Conservation (phyloP, 352 stramenopile species). For the Phytophthora lateralis region DNA sequence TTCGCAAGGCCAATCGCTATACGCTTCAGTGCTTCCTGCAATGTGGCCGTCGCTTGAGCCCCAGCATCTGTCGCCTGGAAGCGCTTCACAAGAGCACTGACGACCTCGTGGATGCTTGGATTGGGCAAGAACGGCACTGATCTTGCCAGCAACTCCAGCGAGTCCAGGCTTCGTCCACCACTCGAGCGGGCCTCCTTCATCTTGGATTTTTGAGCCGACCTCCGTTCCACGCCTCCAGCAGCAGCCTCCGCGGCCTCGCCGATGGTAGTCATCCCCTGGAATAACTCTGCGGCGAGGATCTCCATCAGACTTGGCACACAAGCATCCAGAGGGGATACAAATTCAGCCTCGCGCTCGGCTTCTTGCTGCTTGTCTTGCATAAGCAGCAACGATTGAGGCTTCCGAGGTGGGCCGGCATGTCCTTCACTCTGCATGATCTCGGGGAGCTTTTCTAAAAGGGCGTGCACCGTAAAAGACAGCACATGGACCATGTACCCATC, state of each 20-base stretch:
- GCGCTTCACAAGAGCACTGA: slow-evolving; percentile 75
- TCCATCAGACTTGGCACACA: slow-evolving; percentile 84
- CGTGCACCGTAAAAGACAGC: slow-evolving; percentile 86
- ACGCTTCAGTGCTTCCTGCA: slow-evolving; percentile 83
- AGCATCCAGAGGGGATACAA: slow-evolving; percentile 71
- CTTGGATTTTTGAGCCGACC: slow-evolving; percentile 80
- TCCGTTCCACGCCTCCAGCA: slow-evolving; percentile 41
- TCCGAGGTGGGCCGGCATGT: slow-evolving; percentile 32
- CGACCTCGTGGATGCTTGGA: slow-evolving; percentile 74
- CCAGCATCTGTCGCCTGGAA: slow-evolving; percentile 67
- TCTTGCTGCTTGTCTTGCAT: slow-evolving; percentile 33
- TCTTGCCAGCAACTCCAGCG: slow-evolving; percentile 78
- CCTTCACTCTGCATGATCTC: slow-evolving; percentile 56
- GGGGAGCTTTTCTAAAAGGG: slow-evolving; percentile 80
- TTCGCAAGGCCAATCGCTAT: slow-evolving; percentile 81
- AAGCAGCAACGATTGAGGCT: slow-evolving; percentile 26
- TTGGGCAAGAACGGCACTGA: slow-evolving; percentile 89
- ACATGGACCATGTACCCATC: slow-evolving; percentile 89
- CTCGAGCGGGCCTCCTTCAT: slow-evolving; percentile 87
- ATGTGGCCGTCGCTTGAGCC: slow-evolving; percentile 52
- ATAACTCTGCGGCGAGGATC: slow-evolving; percentile 84
- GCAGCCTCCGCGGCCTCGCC: slow-evolving; percentile 39
- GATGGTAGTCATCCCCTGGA: slow-evolving; percentile 59
- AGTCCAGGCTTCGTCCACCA: slow-evolving; percentile 71
- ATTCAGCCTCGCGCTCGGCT: slow-evolving; percentile 31